Base-by-base conservation (phyloP, 306 rosid species). In the Lathyrus tuberosus region DNA sequence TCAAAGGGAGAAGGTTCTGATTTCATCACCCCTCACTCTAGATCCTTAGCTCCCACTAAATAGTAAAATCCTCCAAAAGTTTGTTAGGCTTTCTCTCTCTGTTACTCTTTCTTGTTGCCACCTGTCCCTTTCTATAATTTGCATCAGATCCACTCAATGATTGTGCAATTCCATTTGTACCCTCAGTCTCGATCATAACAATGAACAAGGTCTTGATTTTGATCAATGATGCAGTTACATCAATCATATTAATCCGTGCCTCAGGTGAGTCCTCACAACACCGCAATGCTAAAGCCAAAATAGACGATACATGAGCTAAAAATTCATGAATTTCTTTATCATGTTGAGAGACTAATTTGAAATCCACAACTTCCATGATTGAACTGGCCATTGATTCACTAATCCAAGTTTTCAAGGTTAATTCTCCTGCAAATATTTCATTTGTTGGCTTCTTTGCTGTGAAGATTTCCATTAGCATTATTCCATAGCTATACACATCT, bases 401-500 rank as follows among this genome's bases (percentile, higher is more conserved):
- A n/a, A 73, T 53, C 78, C 65, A 73, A 6, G 0, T 53, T 73
- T 52, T 73, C 57, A 73, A 40, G 2, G 37, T 63, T 18, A 64
- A 64, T 16, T 12, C 71, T 64, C 2, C 65, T 15, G 16, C 22
- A 73, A 73, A 73, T 58, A 63, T 73, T 38, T 73, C 78, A 73
- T 64, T 62, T 6, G 71, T 73, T 10, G 78, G 71, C 37, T n/a
- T 73, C 37, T 73, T 63, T 73, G 37, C 20, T 12, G 78, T 64
- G 71, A 73, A 73, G 46, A 64, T 30, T 53, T 73, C 78, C 71
- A 64, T 73, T 51, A 73, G 24, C 77, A 63, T 52, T 35, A 73
- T 73, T 5, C 77, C 77, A 51, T 64, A 73, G 44, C 71, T 73
- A 18, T 73, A 73, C 12, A 73, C 71, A 64, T 73, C 78, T 63